phyloP scores from a whole-genome alignment of 768 basidiomycete species.

The Heimioporus sp. region DNA sequence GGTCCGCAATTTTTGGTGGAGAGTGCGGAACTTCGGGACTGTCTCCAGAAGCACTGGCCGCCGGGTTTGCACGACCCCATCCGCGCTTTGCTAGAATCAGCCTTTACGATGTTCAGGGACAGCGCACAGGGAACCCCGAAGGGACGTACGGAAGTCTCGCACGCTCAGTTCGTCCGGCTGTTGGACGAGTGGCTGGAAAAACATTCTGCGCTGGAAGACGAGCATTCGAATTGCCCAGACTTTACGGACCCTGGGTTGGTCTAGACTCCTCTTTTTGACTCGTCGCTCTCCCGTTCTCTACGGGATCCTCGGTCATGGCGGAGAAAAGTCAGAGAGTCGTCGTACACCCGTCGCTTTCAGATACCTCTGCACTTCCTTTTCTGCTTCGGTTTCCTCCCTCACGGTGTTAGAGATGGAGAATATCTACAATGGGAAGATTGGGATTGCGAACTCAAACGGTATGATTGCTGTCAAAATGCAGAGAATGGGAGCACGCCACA shows the following conservation, averaged over 20 bases:
- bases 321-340: no score
- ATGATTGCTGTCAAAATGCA: no score
- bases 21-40: not conserved
- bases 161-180: not conserved
- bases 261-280: no score
- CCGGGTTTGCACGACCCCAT: not conserved
- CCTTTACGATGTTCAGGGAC: not conserved
- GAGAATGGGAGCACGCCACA: no score
- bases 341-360: no score
- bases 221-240: not conserved
- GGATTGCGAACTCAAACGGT: no score
- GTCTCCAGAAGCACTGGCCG: not conserved
- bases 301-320: no score
- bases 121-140: not conserved
- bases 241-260: not conserved
- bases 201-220: not conserved
- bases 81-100: not conserved
- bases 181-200: constrained; percentile 3
- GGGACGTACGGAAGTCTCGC: not conserved
- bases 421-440: no score
- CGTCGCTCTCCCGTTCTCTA: no score
- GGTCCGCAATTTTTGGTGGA: not conserved
- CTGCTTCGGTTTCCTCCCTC: no score
- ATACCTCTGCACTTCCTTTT: no score
- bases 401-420: no score